Conservation (phyloP, 345 rosid genomes). For the Eucalyptus tenuipes region DNA sequence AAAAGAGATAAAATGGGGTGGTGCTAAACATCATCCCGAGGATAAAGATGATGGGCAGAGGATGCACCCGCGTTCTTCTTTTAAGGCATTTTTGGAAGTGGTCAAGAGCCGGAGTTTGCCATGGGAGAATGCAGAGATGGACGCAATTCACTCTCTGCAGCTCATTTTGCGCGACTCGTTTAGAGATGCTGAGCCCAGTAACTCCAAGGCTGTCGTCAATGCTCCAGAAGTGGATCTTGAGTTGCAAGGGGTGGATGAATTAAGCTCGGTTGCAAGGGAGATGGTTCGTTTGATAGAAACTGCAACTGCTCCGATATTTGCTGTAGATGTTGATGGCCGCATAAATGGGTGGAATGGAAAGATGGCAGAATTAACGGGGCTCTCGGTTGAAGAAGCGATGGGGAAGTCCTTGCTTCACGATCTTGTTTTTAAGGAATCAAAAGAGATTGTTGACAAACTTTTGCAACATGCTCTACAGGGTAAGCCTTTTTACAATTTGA, state of each 20-base stretch:
- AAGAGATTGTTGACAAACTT: slow-evolving; percentile 67
- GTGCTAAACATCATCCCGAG: slow-evolving; percentile 97
- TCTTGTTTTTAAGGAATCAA: slow-evolving; percentile 64
- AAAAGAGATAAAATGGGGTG: slow-evolving; percentile 99
- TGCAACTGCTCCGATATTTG: slow-evolving; percentile 97
- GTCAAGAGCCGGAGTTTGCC: slow-evolving; percentile 91
- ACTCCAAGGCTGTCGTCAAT: slow-evolving; percentile 51
- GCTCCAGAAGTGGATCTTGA: slow-evolving; percentile 41
- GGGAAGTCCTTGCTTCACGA: slow-evolving; percentile 85
- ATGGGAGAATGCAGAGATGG: slow-evolving; percentile 98
- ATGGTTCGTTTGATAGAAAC: slow-evolving; percentile 98
- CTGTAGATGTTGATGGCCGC: slow-evolving; percentile 69
- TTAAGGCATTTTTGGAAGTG: slow-evolving; percentile 96
- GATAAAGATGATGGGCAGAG: slow-evolving; percentile 93
- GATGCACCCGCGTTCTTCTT: slow-evolving; percentile 97
- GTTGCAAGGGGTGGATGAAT: slow-evolving; percentile 78
- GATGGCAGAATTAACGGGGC: slow-evolving; percentile 82
- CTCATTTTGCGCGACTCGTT: slow-evolving; percentile 90
- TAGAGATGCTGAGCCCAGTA: slow-evolving; percentile 59
- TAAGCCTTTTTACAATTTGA: slow-evolving; percentile 3
- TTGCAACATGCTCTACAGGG: slow-evolving; percentile 71
- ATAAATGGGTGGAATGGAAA: slow-evolving; percentile 97
- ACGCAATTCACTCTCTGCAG: slow-evolving; percentile 97
- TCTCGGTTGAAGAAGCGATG: slow-evolving; percentile 89
- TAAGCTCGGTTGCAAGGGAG: slow-evolving; percentile 96